Evolutionary conservation across 108 stramenopile genomes (phyloP).

Genomic region (Pseudonitzschia pungens): DNA sequence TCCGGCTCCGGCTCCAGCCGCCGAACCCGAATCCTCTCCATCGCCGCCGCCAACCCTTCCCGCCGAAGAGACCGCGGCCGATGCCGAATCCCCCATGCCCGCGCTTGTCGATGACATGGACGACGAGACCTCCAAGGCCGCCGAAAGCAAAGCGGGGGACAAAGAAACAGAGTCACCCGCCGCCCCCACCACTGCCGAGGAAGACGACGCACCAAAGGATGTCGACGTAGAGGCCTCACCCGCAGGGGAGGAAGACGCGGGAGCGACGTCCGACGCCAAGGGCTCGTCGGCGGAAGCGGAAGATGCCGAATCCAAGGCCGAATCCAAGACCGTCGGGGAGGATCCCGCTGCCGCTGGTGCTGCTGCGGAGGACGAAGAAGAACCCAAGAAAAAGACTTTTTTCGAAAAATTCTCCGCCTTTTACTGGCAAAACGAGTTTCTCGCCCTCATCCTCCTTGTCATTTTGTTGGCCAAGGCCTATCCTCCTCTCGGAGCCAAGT

Average conservation of each 20-base stretch:
- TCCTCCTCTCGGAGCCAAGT: slow-evolving; percentile 76
- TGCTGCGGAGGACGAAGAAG: not conserved
- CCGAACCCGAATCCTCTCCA: too few relatives aligned
- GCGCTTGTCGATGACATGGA: too few relatives aligned
- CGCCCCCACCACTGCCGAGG: not conserved
- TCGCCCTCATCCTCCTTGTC: slow-evolving; percentile 53
- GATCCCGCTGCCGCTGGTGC: not conserved
- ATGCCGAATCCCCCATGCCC: too few relatives aligned
- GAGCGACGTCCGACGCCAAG: not conserved
- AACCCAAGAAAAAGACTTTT: not conserved
- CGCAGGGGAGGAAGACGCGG: not conserved
- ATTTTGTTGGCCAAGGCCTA: slow-evolving; percentile 80
- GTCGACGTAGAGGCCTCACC: not conserved
- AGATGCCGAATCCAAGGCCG: not conserved
- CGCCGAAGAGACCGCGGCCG: too few relatives aligned
- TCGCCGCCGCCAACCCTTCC: too few relatives aligned
- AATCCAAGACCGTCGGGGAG: not conserved
- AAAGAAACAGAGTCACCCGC: too few relatives aligned
- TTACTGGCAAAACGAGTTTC: slow-evolving; percentile 49
- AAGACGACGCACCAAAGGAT: not conserved
- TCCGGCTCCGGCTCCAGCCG: too few relatives aligned
- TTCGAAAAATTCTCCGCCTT: slow-evolving; percentile 12
- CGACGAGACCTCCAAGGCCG: too few relatives aligned
- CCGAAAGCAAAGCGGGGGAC: too few relatives aligned
- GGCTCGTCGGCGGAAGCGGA: not conserved